Conservation (phyloP, 208 protist species). For the Leishmania major region DNA sequence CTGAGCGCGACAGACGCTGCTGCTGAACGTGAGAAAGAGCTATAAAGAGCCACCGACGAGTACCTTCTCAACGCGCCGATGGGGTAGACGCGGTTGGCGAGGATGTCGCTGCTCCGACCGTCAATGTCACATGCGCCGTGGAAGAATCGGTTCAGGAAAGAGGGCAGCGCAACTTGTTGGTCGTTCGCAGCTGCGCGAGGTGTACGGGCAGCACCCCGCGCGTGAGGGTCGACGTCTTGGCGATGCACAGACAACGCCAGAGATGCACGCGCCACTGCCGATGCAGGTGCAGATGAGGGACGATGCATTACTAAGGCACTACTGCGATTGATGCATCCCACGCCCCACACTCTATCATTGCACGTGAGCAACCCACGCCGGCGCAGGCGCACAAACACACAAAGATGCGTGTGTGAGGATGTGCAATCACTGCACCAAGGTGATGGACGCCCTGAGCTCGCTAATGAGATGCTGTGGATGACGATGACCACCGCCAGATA, state of each 20-base stretch:
- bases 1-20: not conserved
- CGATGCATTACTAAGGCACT: not conserved
- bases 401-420: not conserved
- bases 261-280: not conserved
- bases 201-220: not conserved
- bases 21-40: not conserved
- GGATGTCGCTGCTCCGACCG: not conserved
- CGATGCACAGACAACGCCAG: not conserved
- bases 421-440: not conserved
- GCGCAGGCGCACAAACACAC: not conserved
- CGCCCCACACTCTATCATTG: not conserved
- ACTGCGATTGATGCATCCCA: not conserved
- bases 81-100: not conserved
- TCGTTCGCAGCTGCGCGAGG: not conserved
- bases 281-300: not conserved
- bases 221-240: not conserved
- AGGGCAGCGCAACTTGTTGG: not conserved
- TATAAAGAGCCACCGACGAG: not conserved
- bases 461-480: not conserved
- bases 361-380: not conserved
- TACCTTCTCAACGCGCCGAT: not conserved
- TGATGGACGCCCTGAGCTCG: not conserved
- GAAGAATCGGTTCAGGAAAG: not conserved
- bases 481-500: not conserved
- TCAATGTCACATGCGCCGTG: not conserved